Conservation (phyloP, 2,329 filamentous ascomycete genomes). For the Alternaria sp. region DNA sequence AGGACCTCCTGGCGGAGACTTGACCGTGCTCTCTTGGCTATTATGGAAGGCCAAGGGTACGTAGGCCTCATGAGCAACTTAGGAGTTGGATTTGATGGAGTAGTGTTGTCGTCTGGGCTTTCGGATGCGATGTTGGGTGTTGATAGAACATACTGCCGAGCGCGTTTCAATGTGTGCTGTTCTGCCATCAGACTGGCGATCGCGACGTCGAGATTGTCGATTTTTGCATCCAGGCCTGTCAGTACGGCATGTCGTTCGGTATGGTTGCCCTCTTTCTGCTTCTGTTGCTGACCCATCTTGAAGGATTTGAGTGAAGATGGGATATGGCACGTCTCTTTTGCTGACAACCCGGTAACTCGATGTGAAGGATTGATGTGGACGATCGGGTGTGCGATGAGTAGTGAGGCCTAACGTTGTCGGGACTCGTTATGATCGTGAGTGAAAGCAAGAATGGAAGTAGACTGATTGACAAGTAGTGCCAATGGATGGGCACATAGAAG, state of each 20-base stretch:
- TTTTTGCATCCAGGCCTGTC: background rate
- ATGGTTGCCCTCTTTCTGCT: accelerated
- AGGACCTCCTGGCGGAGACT: background rate
- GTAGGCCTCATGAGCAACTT: background rate
- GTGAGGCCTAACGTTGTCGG: accelerated
- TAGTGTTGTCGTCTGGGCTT: too few species aligned
- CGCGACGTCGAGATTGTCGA: background rate
- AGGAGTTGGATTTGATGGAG: accelerated
- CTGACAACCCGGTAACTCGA: background rate
- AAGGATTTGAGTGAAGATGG: accelerated
- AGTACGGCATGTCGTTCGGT: background rate
- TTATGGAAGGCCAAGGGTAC: background rate
- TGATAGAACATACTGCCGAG: accelerated
- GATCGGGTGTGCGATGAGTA: background rate
- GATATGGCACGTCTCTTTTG: accelerated
- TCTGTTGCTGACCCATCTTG: background rate
- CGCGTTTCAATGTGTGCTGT: background rate
- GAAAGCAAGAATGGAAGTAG: background rate
- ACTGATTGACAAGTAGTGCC: too few species aligned
- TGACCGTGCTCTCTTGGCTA: background rate
- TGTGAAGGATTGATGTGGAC: accelerated
- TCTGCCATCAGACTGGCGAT: background rate
- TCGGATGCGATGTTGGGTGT: too few species aligned
- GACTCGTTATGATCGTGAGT: accelerated
- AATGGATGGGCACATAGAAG: background rate